A percentile compares a stretch with the other conserved stretches of the same genome.
phyloP scores from a whole-genome alignment of 495 filamentous ascomycete genomes.

The Ramalina intermedia region DNA sequence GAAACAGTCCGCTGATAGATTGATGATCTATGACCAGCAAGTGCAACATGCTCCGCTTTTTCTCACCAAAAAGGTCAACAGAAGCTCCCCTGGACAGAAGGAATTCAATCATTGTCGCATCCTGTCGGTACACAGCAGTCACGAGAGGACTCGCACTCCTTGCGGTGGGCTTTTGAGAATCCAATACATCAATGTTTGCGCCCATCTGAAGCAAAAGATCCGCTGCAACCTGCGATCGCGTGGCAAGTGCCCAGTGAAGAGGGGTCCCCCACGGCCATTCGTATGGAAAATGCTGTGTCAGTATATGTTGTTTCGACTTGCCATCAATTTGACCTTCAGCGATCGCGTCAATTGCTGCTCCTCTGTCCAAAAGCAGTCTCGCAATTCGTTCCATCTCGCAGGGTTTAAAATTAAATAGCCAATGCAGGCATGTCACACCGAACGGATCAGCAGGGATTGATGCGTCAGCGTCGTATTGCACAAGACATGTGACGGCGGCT shows the following conservation, averaged over 20 bases:
- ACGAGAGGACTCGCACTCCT: too few relatives aligned
- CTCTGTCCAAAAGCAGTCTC: background rate
- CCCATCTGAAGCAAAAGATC: constrained; percentile 13
- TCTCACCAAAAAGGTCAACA: too few relatives aligned
- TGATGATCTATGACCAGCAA: too few relatives aligned
- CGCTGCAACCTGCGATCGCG: constrained; percentile 11
- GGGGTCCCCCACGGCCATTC: constrained; percentile 20
- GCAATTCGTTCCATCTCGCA: background rate
- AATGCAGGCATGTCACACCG: constrained; percentile 15
- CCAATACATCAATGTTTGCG: constrained; percentile 7
- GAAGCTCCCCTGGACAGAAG: too few relatives aligned
- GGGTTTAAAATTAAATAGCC: constrained; percentile 12
- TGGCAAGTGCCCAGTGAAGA: constrained; percentile 20
- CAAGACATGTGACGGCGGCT: constrained; percentile 11
- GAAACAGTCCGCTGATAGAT: too few relatives aligned
- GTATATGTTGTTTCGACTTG: background rate
- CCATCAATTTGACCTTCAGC: background rate
- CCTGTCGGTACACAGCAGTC: too few relatives aligned
- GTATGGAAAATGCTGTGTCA: constrained; percentile 16
- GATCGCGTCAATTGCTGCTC: background rate
- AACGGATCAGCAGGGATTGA: constrained; percentile 1
- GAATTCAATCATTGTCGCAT: too few relatives aligned
- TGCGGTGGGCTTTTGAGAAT: background rate
- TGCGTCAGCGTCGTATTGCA: constrained; percentile 14
- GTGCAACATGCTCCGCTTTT: too few relatives aligned